Percentiles rank a stretch among this genome's conserved stretches.
Evolutionary conservation across 306 rosid genomes (phyloP).

Genomic region (Ormosia emarginata): DNA sequence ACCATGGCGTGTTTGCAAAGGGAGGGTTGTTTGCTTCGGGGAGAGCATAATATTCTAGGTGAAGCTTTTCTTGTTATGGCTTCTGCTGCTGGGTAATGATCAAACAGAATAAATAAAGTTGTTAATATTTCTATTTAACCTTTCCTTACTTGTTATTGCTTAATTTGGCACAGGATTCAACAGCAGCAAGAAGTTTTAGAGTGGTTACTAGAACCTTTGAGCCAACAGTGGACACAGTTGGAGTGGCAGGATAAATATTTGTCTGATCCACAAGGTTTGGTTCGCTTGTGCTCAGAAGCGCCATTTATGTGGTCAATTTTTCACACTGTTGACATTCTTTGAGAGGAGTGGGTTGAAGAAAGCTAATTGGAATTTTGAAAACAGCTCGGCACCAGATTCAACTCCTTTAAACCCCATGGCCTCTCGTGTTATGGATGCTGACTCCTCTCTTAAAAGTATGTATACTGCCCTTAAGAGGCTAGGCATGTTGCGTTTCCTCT

Average conservation of each 20-base stretch:
- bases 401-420: slow-evolving; percentile 73
- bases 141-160: slow-evolving; percentile 20
- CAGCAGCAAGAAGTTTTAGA: slow-evolving; percentile 97
- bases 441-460: slow-evolving; percentile 92
- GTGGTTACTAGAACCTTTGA: slow-evolving; percentile 88
- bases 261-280: slow-evolving; percentile 81
- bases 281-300: slow-evolving; percentile 71
- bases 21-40: slow-evolving; percentile 82
- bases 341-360: slow-evolving; percentile 94
- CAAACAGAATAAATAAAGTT: not conserved
- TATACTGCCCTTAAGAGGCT: slow-evolving; percentile 18
- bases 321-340: slow-evolving; percentile 84
- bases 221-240: slow-evolving; percentile 79
- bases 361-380: slow-evolving; percentile 51
- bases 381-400: slow-evolving; percentile 48
- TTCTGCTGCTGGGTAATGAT: slow-evolving; percentile 88
- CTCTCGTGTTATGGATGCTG: slow-evolving; percentile 88
- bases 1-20: slow-evolving; percentile 81
- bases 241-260: slow-evolving; percentile 92
- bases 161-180: slow-evolving; percentile 62
- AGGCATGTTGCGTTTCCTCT: slow-evolving; percentile 25
- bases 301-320: slow-evolving; percentile 89
- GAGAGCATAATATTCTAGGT: slow-evolving; percentile 95
- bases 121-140: not conserved
- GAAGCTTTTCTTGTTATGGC: slow-evolving; percentile 99